phyloP scores from a whole-genome alignment of 768 basidiomycete genomes.

The Filobasidium floriforme region DNA sequence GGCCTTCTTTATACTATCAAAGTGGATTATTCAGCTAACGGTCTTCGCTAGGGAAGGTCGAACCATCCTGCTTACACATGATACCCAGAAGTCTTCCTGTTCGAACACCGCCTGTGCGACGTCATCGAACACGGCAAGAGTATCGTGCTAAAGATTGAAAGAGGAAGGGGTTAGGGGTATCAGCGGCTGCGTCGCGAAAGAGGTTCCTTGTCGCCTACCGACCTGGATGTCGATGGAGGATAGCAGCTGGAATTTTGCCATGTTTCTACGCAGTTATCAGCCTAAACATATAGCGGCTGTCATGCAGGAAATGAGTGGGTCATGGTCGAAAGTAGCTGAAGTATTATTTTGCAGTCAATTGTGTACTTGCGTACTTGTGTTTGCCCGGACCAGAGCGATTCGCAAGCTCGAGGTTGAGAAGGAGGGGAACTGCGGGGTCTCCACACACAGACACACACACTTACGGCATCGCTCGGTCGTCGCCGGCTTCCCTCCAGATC shows the following conservation, averaged over 20 bases:
- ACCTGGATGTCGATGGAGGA: slow-evolving; percentile 44
- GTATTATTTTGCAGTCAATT: too few relatives aligned
- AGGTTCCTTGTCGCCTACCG: slow-evolving; percentile 10
- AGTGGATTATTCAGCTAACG: background rate
- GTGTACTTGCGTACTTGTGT: too few relatives aligned
- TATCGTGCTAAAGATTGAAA: slow-evolving; percentile 57
- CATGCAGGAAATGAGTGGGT: too few relatives aligned
- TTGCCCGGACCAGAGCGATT: background rate
- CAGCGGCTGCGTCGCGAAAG: background rate
- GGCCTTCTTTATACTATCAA: slow-evolving; percentile 49
- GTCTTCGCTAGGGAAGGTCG: background rate
- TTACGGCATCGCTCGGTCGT: too few relatives aligned
- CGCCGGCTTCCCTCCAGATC: too few relatives aligned
- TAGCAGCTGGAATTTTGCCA: slow-evolving; percentile 21
- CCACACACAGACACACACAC: too few relatives aligned
- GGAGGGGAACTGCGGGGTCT: too few relatives aligned
- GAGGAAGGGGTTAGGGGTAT: slow-evolving; percentile 48
- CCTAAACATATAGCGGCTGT: too few relatives aligned
- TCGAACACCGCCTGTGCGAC: slow-evolving; percentile 56
- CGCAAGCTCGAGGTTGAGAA: background rate
- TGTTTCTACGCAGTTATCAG: too few relatives aligned
- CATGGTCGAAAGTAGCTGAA: too few relatives aligned
- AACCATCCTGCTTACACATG: slow-evolving; percentile 47
- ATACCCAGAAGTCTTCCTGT: slow-evolving; percentile 64
- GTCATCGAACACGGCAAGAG: slow-evolving; percentile 57